phyloP scores from a whole-genome alignment of 352 stramenopile genomes.

The Globisporangium viniferum region DNA sequence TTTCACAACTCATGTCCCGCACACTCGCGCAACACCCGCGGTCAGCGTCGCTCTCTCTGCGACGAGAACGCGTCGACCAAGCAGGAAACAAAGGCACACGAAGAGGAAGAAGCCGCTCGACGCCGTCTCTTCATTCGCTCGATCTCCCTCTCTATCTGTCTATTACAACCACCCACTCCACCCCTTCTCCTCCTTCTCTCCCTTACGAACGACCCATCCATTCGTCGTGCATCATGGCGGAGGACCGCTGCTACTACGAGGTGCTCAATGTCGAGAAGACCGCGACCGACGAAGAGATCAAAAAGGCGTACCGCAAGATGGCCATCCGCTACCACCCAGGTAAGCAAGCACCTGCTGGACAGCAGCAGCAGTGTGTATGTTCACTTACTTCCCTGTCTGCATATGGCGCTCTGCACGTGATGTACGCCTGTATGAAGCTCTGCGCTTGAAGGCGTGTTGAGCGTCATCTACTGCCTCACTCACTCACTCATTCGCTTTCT shows the following conservation, averaged over 20 bases:
- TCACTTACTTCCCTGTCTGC: neutral
- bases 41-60: neutral
- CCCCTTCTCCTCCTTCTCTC: neutral
- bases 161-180: neutral
- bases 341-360: conserved; percentile 32
- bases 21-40: neutral
- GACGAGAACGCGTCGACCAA: conserved; percentile 1
- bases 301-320: conserved; percentile 83
- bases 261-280: conserved; percentile 68
- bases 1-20: neutral
- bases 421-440: neutral
- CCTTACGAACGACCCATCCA: neutral
- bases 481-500: neutral
- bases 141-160: neutral
- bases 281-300: conserved; percentile 77
- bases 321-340: conserved; percentile 87
- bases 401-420: neutral
- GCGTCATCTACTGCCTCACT: neutral
- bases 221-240: conserved; percentile 22
- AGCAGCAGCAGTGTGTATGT: neutral
- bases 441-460: neutral
- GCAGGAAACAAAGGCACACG: neutral
- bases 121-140: neutral
- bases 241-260: conserved; percentile 66
- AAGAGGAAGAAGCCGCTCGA: neutral